Percentiles rank a stretch among this genome's conserved stretches.
Evolutionary conservation across 2,329 filamentous ascomycete species (phyloP).

Genomic region (Rhynchosporium agropyri): DNA sequence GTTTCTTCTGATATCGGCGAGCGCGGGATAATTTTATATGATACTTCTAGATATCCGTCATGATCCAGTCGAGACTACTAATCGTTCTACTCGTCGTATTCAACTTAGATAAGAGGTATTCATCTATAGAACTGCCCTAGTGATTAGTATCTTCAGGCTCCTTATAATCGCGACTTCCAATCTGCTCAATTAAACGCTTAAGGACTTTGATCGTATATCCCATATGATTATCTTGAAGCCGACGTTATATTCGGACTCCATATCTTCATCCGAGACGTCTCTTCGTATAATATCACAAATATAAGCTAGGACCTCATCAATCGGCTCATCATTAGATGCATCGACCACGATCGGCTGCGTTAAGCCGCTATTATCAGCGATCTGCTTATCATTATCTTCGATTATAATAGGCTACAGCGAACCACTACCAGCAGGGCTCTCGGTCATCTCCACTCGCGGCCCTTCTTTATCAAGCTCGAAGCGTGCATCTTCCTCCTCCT

Average conservation of each 20-base stretch:
- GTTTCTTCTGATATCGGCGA: constrained; percentile 1
- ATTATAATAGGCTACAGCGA: background rate
- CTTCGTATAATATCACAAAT: constrained; percentile 8
- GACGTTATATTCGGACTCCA: constrained; percentile 10
- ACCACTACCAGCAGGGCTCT: constrained; percentile 9
- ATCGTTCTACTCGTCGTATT: background rate
- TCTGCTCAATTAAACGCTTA: constrained; percentile 5
- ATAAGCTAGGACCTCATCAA: constrained; percentile 2
- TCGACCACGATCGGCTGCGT: constrained; percentile 6
- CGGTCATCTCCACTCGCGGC: background rate
- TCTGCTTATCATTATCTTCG: too few species aligned
- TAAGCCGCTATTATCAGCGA: too few species aligned
- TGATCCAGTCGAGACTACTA: background rate
- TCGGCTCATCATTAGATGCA: constrained; percentile 7
- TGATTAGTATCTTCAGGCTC: background rate
- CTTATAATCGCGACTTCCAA: background rate
- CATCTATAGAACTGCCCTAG: constrained; percentile 5
- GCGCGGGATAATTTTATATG: background rate
- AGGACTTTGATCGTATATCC: background rate
- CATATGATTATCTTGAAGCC: constrained; percentile 7
- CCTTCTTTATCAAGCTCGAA: constrained; percentile 10
- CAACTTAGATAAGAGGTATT: constrained; percentile 3
- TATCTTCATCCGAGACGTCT: constrained; percentile 6
- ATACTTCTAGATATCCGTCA: background rate
- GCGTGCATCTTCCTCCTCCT: constrained; percentile 8